Evolutionary conservation across 495 filamentous ascomycete species (phyloP).

Genomic region (Xylaria palmicola): DNA sequence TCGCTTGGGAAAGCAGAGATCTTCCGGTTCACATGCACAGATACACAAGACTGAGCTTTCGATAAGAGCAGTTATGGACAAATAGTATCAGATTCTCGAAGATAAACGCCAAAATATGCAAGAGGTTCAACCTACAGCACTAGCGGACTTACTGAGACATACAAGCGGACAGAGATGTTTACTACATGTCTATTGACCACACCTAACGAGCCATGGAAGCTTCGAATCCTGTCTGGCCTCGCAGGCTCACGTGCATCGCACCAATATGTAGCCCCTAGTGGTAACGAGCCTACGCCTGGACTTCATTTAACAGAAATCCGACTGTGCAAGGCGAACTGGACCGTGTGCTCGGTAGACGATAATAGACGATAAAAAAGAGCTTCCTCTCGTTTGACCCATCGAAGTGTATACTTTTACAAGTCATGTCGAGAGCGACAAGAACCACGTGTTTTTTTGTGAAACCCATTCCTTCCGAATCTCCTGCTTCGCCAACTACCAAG

Average conservation of each 20-base stretch:
- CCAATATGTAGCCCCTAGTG: not conserved
- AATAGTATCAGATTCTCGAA: too few species aligned
- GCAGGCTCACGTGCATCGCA: not conserved
- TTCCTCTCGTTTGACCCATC: not conserved
- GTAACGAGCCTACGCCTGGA: not conserved
- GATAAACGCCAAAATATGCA: too few species aligned
- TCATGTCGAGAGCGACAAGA: not conserved
- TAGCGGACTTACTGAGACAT: too few species aligned
- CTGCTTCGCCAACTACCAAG: not conserved
- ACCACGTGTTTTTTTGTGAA: not conserved
- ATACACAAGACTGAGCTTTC: too few species aligned
- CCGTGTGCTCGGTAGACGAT: not conserved
- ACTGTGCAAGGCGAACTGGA: not conserved
- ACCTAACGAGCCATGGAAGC: conserved; percentile 3
- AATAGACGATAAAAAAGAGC: conserved; percentile 2
- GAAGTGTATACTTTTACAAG: conserved; percentile 16
- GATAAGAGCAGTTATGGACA: too few species aligned
- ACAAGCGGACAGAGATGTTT: too few species aligned
- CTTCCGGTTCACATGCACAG: too few species aligned
- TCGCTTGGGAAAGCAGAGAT: too few species aligned
- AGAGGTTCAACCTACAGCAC: too few species aligned
- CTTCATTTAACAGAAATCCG: not conserved
- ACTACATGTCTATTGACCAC: conserved; percentile 9
- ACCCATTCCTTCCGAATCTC: not conserved
- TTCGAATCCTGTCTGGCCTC: not conserved